These are phyloP conservation scores for Zoysia matrella DNA, from an alignment of 202 grass and related monocot genomes.

Conservation along the genomic window DNA sequence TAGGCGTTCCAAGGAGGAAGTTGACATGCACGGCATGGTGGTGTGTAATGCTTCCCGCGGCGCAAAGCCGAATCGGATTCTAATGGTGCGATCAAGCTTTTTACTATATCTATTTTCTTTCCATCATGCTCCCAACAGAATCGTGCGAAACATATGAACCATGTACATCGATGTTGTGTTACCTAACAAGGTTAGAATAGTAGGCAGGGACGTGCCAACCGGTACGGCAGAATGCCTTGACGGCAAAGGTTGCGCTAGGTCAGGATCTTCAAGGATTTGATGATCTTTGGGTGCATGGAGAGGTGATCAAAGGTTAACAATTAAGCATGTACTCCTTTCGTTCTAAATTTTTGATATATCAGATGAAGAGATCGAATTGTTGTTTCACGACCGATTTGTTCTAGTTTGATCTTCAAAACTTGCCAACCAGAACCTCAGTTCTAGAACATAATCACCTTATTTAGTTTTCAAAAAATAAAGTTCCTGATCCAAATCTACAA, in stretches of 20 bases:
- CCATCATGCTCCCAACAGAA: background rate
- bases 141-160: background rate
- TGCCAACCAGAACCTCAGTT: too few species aligned
- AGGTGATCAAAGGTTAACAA: too few species aligned
- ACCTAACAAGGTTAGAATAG: background rate
- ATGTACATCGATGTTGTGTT: background rate
- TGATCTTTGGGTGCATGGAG: too few species aligned
- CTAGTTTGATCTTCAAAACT: too few species aligned
- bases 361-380: too few species aligned
- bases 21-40: background rate
- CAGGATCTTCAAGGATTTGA: background rate
- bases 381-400: too few species aligned
- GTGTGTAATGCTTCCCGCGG: constrained; percentile 2
- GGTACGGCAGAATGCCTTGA: background rate
- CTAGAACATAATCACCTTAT: too few species aligned
- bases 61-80: constrained; percentile 28
- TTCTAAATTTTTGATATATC: too few species aligned
- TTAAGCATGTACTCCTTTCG: too few species aligned
- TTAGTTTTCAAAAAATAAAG: too few species aligned
- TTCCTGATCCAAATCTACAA: too few species aligned
- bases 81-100: background rate
- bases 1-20: constrained; percentile 16
- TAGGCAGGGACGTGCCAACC: background rate
- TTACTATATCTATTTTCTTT: background rate
- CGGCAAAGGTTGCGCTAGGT: background rate